phyloP scores from a whole-genome alignment of 257 asterid species.

The Forsythia viridissima region DNA sequence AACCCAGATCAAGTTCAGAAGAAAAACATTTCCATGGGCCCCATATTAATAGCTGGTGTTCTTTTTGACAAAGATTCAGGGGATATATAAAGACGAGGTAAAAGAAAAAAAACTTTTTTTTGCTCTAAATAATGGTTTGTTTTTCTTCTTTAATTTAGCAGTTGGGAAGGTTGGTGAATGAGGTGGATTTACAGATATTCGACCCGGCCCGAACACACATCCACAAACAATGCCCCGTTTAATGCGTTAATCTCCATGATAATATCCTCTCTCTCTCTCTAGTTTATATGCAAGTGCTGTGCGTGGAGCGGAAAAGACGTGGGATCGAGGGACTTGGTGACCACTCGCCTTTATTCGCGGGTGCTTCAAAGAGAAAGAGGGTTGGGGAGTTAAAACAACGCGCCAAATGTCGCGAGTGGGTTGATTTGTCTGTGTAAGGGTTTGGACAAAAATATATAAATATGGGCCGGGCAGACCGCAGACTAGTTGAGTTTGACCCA shows the following conservation, averaged over 20 bases:
- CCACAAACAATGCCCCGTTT: not conserved
- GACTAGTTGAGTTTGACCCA: not conserved
- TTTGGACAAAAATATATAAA: not conserved
- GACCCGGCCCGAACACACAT: not conserved
- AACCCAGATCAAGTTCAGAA: constrained; percentile 42
- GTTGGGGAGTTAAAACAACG: not conserved
- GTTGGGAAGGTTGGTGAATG: constrained; percentile 23
- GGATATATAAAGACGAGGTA: constrained; percentile 22
- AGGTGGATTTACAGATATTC: constrained; percentile 9
- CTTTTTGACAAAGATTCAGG: constrained; percentile 22
- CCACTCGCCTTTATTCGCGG: constrained; percentile 34
- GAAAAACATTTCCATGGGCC: constrained; percentile 22
- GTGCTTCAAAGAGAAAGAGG: not conserved
- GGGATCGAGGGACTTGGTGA: constrained; percentile 23
- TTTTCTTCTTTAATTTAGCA: constrained; percentile 25
- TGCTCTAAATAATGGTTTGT: not conserved
- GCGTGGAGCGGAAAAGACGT: constrained; percentile 46
- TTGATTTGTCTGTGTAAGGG: not conserved
- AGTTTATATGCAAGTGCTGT: not conserved
- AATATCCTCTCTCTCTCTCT: not conserved
- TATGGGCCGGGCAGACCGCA: not conserved
- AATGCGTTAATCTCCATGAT: not conserved
- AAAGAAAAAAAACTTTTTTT: constrained; percentile 11
- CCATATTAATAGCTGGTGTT: constrained; percentile 37
- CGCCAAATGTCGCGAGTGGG: not conserved